Percentiles rank a stretch among this genome's conserved stretches.
These are phyloP conservation scores for Rickenella mellea DNA, from an alignment of 768 basidiomycete genomes.

Conservation along the genomic window DNA sequence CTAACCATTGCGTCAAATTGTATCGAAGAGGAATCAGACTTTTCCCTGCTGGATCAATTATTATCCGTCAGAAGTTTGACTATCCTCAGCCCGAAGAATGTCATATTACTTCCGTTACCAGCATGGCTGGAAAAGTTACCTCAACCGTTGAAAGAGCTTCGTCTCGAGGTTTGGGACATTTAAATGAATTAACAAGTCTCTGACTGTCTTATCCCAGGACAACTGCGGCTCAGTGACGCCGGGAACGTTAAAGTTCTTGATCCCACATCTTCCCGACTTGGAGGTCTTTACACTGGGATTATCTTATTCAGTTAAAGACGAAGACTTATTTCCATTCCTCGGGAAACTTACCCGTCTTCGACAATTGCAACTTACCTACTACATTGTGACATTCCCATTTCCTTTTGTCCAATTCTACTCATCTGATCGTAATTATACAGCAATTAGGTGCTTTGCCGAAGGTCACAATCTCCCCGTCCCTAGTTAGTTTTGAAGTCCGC, in stretches of 20 bases:
- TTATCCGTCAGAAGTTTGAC: conserved; percentile 4
- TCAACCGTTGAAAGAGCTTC: conserved; percentile 24
- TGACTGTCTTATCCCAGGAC: conserved; percentile 22
- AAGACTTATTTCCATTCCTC: conserved; percentile 41
- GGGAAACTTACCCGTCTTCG: conserved; percentile 29
- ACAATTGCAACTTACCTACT: conserved; percentile 36
- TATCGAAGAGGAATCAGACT: too few species aligned
- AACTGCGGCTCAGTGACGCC: conserved; percentile 60
- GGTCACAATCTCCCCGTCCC: conserved; percentile 9
- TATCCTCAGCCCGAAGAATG: conserved; percentile 13
- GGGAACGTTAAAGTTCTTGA: conserved; percentile 39
- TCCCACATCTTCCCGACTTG: conserved; percentile 23
- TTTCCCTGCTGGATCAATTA: not conserved
- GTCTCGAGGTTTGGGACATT: conserved; percentile 28
- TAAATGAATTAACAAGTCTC: not conserved
- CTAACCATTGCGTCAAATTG: too few species aligned
- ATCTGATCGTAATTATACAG: conserved; percentile 25
- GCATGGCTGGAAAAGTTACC: conserved; percentile 32
- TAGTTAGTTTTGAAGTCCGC: not conserved
- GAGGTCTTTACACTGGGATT: conserved; percentile 39
- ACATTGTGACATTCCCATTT: conserved; percentile 27
- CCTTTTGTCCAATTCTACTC: not conserved
- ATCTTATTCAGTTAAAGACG: conserved; percentile 49
- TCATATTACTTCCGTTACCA: conserved; percentile 14
- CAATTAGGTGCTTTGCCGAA: conserved; percentile 22